A percentile compares a stretch with the other conserved stretches of the same genome.
Conservation (phyloP, 352 stramenopile species). For the Pythium rhizo-oryzae region DNA sequence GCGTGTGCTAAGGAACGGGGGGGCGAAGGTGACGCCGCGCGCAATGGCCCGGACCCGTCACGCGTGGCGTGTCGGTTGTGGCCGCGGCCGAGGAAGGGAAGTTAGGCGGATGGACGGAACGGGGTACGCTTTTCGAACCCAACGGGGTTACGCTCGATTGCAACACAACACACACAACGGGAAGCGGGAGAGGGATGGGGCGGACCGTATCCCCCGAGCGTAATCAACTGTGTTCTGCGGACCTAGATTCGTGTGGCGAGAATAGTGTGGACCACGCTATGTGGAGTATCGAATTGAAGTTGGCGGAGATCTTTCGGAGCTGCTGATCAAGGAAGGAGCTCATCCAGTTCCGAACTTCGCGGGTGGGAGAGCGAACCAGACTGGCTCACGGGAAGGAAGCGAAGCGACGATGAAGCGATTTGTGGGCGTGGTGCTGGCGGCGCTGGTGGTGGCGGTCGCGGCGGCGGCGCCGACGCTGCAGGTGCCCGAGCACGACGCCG, state of each 20-base stretch:
- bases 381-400: neutral
- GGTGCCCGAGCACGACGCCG: slow-evolving; percentile 45
- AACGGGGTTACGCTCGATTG: neutral
- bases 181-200: neutral
- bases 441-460: slow-evolving; percentile 18
- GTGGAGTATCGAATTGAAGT: slow-evolving; percentile 20
- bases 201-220: neutral
- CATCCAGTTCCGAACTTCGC: neutral
- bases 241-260: neutral
- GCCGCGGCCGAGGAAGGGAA: neutral
- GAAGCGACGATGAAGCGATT: neutral
- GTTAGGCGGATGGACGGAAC: neutral
- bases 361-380: neutral
- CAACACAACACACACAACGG: neutral
- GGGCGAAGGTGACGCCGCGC: neutral
- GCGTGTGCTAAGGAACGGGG: too few species aligned
- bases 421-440: neutral
- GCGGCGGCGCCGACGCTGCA: slow-evolving; percentile 29
- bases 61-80: neutral
- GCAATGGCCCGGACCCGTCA: neutral
- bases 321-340: neutral
- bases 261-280: slow-evolving; percentile 28
- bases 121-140: slow-evolving; percentile 6
- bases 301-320: slow-evolving; percentile 25
- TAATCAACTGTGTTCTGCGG: slow-evolving; percentile 9